Evolutionary conservation across 176 grass and related monocot species (phyloP).

Genomic region (Alopecurus myosuroides): DNA sequence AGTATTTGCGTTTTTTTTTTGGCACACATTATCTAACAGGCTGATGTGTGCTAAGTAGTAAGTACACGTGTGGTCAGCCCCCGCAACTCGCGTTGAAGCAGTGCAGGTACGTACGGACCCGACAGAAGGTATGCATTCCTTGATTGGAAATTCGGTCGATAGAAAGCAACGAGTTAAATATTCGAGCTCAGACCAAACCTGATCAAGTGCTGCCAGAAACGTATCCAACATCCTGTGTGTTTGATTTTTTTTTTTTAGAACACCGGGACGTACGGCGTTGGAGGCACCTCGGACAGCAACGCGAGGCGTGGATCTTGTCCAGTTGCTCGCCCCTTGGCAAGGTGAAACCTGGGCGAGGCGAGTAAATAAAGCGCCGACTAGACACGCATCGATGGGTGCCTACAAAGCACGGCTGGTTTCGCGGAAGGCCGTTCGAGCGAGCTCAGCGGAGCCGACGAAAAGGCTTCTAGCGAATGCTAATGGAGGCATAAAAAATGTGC

Average conservation of each 20-base stretch:
- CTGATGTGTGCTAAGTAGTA: not conserved
- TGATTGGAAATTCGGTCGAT: not conserved
- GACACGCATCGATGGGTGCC: not conserved
- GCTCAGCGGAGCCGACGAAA: not conserved
- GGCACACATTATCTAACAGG: not conserved
- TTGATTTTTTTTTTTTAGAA: not conserved
- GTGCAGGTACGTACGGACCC: not conserved
- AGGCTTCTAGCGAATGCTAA: not conserved
- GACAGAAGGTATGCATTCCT: not conserved
- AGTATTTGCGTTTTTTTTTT: no score
- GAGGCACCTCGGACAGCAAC: not conserved
- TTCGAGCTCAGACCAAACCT: not conserved
- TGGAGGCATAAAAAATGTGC: not conserved
- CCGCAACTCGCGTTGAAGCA: not conserved
- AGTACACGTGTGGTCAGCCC: not conserved
- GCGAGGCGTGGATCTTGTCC: constrained; percentile 20
- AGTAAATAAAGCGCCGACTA: not conserved
- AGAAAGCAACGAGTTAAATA: not conserved
- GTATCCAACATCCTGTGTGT: not conserved
- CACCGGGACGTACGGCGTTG: not conserved
- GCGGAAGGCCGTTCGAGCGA: constrained; percentile 5
- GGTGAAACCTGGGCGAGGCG: not conserved
- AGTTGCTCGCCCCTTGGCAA: not conserved
- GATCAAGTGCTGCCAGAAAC: not conserved
- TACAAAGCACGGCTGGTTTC: not conserved